These are phyloP conservation scores for Flammula alnicola DNA, from an alignment of 1,284 basidiomycete species.

Conservation along the genomic window DNA sequence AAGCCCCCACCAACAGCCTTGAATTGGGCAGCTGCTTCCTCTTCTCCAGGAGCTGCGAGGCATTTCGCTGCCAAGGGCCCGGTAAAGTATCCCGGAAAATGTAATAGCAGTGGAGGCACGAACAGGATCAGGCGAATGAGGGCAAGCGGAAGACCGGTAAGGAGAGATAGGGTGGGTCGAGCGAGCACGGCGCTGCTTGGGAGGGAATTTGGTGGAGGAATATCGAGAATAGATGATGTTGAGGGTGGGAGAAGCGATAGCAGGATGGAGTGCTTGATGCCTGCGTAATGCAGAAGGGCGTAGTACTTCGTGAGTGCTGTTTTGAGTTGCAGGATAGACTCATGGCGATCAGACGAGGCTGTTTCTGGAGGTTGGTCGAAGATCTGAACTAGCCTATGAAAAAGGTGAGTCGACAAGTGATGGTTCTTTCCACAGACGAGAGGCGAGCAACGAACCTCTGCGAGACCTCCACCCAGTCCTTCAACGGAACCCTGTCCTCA, in stretches of 20 bases:
- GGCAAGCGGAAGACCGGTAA: conserved; percentile 26
- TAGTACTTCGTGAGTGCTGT: conserved; percentile 59
- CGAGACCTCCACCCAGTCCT: conserved; percentile 56
- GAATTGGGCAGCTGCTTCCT: conserved; percentile 47
- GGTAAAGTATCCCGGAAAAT: conserved; percentile 42
- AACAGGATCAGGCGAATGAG: conserved; percentile 35
- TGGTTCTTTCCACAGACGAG: neutral
- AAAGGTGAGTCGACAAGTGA: neutral
- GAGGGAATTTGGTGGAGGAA: conserved; percentile 14
- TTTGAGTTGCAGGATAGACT: conserved; percentile 32
- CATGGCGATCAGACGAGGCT: neutral
- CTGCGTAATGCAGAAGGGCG: conserved; percentile 57
- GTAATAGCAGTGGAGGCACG: conserved; percentile 38
- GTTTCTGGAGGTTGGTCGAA: too few relatives aligned
- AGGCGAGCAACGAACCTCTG: conserved; percentile 53
- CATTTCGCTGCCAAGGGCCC: conserved; percentile 35
- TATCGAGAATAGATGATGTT: conserved; percentile 18
- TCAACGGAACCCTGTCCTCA: conserved; percentile 49
- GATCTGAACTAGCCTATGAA: conserved; percentile 17
- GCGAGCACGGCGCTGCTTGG: conserved; percentile 10
- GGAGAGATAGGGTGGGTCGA: conserved; percentile 17
- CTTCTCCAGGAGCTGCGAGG: conserved; percentile 40
- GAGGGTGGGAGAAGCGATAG: conserved; percentile 32
- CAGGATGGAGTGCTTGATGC: conserved; percentile 59
- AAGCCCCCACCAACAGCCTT: conserved; percentile 46